A percentile compares a stretch with the other conserved stretches of the same genome.
These are phyloP conservation scores for Cicer pinnatifidum DNA, from an alignment of 306 rosid genomes.

Conservation along the genomic window DNA sequence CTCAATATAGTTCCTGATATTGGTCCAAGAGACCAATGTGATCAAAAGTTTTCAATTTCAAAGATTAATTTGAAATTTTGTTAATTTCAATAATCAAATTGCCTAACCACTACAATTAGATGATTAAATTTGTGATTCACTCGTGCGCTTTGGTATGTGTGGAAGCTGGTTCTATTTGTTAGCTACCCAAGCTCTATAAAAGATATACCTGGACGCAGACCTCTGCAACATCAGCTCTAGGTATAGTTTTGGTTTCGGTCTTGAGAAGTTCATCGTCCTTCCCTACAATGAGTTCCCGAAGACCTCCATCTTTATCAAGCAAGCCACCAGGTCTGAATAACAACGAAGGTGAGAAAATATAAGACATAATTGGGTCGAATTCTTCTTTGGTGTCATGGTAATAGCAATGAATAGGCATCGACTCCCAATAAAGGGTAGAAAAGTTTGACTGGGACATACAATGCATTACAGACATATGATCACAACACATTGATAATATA, in stretches of 20 bases:
- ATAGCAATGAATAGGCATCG: no score
- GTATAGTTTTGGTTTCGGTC: slow-evolving; percentile 77
- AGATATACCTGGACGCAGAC: slow-evolving; percentile 81
- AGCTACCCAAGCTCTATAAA: not conserved
- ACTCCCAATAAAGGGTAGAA: no score
- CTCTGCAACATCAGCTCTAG: slow-evolving; percentile 92
- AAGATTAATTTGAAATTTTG: not conserved
- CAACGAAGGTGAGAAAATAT: slow-evolving; percentile 22
- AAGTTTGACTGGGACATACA: no score
- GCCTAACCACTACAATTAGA: not conserved
- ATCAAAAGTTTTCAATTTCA: no score
- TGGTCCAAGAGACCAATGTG: not conserved
- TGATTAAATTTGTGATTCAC: not conserved
- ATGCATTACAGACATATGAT: no score
- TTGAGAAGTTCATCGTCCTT: slow-evolving; percentile 94
- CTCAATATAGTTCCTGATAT: not conserved
- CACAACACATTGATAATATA: not conserved
- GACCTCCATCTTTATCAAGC: slow-evolving; percentile 86
- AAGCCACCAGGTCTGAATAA: slow-evolving; percentile 88
- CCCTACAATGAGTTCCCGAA: slow-evolving; percentile 76
- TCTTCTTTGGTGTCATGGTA: no score
- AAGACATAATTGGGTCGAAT: not conserved
- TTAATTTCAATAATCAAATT: not conserved
- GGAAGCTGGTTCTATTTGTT: not conserved
- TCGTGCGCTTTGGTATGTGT: no score